A percentile compares a stretch with the other conserved stretches of the same genome.
These are phyloP conservation scores for Primulina eburnea DNA, from an alignment of 257 asterid genomes.

Conservation along the genomic window DNA sequence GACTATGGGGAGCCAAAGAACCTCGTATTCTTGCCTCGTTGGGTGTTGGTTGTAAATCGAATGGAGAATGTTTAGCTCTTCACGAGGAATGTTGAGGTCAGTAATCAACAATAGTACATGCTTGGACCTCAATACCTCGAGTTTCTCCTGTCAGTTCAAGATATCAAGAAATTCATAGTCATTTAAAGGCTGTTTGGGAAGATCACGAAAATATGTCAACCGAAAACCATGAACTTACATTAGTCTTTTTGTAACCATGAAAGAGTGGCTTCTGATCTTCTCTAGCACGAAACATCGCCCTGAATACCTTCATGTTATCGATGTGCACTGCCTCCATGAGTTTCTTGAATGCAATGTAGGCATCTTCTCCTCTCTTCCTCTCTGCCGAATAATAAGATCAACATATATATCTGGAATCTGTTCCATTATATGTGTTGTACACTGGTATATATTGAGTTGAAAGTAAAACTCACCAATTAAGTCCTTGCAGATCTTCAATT, in stretches of 20 bases:
- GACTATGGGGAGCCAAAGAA: constrained; percentile 79
- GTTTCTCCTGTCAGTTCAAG: constrained; percentile 41
- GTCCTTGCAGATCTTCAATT: constrained; percentile 27
- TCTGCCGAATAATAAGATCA: constrained; percentile 22
- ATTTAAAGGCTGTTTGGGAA: neutral
- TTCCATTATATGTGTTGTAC: neutral
- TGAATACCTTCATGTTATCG: constrained; percentile 52
- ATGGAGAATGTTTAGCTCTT: constrained; percentile 71
- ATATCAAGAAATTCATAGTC: neutral
- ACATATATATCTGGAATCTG: neutral
- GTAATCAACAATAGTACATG: constrained; percentile 68
- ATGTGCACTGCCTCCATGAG: constrained; percentile 42
- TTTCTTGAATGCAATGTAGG: constrained; percentile 32
- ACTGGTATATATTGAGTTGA: neutral
- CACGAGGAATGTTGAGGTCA: constrained; percentile 57
- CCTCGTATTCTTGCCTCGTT: constrained; percentile 59
- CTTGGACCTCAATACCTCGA: constrained; percentile 60
- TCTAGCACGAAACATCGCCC: constrained; percentile 37
- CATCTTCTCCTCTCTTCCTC: constrained; percentile 32
- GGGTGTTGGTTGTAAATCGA: constrained; percentile 54
- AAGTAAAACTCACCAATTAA: constrained; percentile 36
- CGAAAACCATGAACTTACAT: constrained; percentile 22
- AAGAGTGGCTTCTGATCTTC: constrained; percentile 48
- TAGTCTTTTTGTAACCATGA: constrained; percentile 34
- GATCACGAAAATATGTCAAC: neutral